Percentiles rank a stretch among this genome's conserved stretches.
These are phyloP conservation scores for Cucurbita ficifolia DNA, from an alignment of 306 rosid species.

Conservation along the genomic window DNA sequence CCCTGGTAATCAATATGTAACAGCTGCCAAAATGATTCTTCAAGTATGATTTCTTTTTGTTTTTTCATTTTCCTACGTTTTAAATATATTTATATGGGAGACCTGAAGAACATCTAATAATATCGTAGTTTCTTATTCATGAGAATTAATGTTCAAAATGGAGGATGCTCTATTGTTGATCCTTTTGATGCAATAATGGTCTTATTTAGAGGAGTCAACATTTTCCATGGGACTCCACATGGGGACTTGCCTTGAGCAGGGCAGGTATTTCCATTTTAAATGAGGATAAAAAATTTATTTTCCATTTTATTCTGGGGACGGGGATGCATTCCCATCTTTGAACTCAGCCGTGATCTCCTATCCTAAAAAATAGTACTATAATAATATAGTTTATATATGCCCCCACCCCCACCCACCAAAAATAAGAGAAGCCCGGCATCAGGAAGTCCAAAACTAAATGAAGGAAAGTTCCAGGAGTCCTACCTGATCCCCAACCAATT, in stretches of 20 bases:
- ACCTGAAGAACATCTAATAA: background rate
- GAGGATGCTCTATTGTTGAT: background rate
- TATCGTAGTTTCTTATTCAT: background rate
- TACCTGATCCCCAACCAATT: background rate
- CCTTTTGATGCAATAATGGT: background rate
- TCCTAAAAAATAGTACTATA: background rate
- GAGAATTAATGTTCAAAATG: background rate
- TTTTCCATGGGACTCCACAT: background rate
- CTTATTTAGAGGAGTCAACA: background rate
- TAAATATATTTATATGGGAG: background rate
- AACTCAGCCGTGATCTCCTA: background rate
- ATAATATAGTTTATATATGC: background rate
- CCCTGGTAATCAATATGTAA: constrained; percentile 96
- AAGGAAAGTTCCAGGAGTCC: background rate
- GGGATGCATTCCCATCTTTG: background rate
- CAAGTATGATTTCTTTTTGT: constrained; percentile 36
- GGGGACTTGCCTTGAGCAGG: background rate
- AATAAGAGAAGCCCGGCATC: background rate
- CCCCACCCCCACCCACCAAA: background rate
- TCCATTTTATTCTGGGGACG: background rate
- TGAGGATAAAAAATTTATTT: background rate
- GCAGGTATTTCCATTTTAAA: background rate
- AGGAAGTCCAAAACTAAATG: background rate
- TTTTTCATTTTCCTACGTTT: background rate
- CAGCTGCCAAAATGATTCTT: constrained; percentile 98